Base-by-base conservation (phyloP, 2,329 filamentous ascomycete species). In the Fusarium papillatum region DNA sequence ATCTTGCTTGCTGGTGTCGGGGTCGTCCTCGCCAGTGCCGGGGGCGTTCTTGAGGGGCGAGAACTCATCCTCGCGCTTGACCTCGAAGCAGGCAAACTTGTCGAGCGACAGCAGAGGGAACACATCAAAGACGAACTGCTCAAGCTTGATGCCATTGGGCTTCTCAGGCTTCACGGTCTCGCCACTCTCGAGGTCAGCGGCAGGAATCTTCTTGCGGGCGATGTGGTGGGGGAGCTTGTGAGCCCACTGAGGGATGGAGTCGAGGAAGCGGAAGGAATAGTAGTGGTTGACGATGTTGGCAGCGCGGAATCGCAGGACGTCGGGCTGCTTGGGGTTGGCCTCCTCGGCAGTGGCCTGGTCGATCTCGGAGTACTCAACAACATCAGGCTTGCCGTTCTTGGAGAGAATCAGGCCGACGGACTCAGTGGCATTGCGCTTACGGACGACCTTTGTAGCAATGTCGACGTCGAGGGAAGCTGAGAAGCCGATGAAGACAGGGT, bases 201-300 rank as follows among this genome's bases (percentile, higher is more conserved):
- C 93, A 14, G 96, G 96, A 74, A 99, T 99, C 94, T 99, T 99
- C 94, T 99, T 99, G 85, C 94, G 93, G 55, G 97, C 97, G 75
- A 99, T 93, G 88, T 99, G 97, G 85, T 98, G 97, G 19, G 96
- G 96, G 64, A 99, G 91, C 84, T 93, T 92, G 86, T 95, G 90
- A 22, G 91, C 92, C 95, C 95, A 98, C 79, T 92, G 87, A 69
- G 97, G 95, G 79, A 98, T 98, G 75, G 92, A 93, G 84, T 98
- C 94, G 61, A 99, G 90, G 90, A 98, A 98, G 78, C 90, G 88
- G 89, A 96, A 96, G 59, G 95, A 98, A 88, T 99, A 99, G 91
- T 98, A 99, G 90, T 99, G 97, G 90, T 99, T 99, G 87, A 99
- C 97, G 80, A 99, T 99, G 88, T 99, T 99, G 82, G 96, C 97